Conservation (phyloP, 228 moss, liverwort and hornwort species). For the Sphagnum fallax region DNA sequence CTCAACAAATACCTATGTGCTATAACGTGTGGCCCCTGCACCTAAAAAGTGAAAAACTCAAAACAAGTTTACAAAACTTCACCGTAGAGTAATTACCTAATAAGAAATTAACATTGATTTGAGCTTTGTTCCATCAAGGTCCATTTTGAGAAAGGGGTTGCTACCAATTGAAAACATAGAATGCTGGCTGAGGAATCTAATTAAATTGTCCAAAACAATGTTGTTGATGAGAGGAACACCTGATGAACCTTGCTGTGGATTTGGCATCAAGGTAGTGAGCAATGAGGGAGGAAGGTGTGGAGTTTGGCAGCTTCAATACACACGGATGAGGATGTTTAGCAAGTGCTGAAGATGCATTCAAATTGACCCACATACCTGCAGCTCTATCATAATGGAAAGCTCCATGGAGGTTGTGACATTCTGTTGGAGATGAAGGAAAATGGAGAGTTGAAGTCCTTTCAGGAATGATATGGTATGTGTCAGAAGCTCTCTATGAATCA, state of each 20-base stretch:
- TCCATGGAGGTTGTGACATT: constrained; percentile 44
- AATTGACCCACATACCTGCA: constrained; percentile 58
- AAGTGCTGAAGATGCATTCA: constrained; percentile 28
- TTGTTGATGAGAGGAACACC: constrained; percentile 78
- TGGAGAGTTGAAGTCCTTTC: constrained; percentile 47
- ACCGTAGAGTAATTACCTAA: no score
- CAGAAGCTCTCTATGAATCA: no score
- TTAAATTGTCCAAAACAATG: constrained; percentile 45
- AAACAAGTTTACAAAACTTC: no score
- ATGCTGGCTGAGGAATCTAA: constrained; percentile 36
- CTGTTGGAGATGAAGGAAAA: constrained; percentile 35
- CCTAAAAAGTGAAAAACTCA: no score
- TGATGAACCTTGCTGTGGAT: constrained; percentile 41
- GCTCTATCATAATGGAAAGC: constrained; percentile 41
- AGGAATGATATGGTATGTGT: constrained; percentile 13
- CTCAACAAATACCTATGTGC: no score
- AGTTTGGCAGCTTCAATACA: constrained; percentile 42
- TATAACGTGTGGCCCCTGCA: no score
- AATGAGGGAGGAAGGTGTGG: constrained; percentile 25
- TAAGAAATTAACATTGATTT: no score
- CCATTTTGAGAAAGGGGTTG: constrained; percentile 22
- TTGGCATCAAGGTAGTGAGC: constrained; percentile 29
- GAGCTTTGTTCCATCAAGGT: no score
- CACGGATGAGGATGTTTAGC: constrained; percentile 32
- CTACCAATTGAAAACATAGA: constrained; percentile 35